Percentiles rank a stretch among this genome's conserved stretches.
These are phyloP conservation scores for Podosphaera leucotricha DNA, from an alignment of 2,329 filamentous ascomycete species.

Conservation along the genomic window DNA sequence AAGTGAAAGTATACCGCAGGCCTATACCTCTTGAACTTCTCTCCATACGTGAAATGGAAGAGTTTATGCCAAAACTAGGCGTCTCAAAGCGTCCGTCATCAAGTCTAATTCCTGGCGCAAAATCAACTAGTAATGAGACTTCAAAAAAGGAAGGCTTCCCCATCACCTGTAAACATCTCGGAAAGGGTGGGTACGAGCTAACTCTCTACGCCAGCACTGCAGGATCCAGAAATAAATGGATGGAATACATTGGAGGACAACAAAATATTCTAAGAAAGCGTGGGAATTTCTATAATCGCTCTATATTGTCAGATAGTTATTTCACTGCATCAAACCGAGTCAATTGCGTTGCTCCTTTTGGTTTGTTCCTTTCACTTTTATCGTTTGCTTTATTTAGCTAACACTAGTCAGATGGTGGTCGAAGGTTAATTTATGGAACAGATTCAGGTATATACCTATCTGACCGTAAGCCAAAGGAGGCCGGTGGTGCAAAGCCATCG, in stretches of 20 bases:
- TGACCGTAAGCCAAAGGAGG: conserved; percentile 69
- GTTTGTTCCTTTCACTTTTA: conserved; percentile 24
- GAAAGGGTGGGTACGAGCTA: conserved; percentile 83
- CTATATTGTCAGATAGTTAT: conserved; percentile 32
- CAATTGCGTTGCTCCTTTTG: conserved; percentile 83
- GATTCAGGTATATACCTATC: conserved; percentile 84
- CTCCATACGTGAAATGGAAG: conserved; percentile 90
- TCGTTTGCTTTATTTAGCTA: conserved; percentile 7
- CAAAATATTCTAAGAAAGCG: conserved; percentile 71
- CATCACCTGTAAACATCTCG: conserved; percentile 87
- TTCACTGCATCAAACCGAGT: conserved; percentile 52
- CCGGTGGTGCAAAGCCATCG: conserved; percentile 40
- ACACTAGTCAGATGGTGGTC: conserved; percentile 48
- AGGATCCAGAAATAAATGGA: conserved; percentile 81
- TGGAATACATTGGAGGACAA: conserved; percentile 80
- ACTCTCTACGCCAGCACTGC: conserved; percentile 73
- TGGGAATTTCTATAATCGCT: conserved; percentile 73
- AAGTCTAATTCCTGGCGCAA: conserved; percentile 46
- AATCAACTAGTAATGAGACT: conserved; percentile 24
- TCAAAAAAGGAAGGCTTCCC: conserved; percentile 63
- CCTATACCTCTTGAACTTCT: conserved; percentile 87
- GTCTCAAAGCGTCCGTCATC: conserved; percentile 72
- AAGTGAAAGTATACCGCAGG: conserved; percentile 81
- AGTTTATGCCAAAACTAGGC: conserved; percentile 63
- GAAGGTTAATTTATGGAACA: conserved; percentile 84